These are phyloP conservation scores for Podospora pseudocomata DNA, from an alignment of 495 filamentous ascomycete species.

Conservation along the genomic window DNA sequence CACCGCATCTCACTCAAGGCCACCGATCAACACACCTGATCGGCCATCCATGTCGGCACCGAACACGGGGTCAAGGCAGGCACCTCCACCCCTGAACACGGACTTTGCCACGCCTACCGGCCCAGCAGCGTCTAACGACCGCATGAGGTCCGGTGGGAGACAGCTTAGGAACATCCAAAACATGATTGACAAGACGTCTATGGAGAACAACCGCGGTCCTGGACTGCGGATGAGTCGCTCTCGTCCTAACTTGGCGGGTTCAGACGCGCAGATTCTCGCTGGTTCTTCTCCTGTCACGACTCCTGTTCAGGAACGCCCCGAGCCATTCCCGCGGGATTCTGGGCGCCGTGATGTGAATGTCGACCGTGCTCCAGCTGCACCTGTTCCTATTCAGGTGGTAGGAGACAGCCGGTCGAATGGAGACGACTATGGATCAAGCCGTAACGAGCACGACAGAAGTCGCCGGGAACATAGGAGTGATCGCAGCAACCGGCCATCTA, in stretches of 20 bases:
- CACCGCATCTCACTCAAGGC: conserved; percentile 25
- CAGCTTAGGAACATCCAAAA: conserved; percentile 52
- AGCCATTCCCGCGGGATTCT: conserved; percentile 33
- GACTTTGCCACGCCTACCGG: conserved; percentile 47
- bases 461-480: conserved; percentile 44
- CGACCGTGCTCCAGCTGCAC: conserved; percentile 21
- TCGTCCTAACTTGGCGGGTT: conserved; percentile 41
- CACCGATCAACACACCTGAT: conserved; percentile 34
- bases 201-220: conserved; percentile 31
- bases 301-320: conserved; percentile 43
- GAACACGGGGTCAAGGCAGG: conserved; percentile 23
- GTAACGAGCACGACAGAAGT: conserved; percentile 43
- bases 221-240: conserved; percentile 37
- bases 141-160: conserved; percentile 42
- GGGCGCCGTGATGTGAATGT: conserved; percentile 21
- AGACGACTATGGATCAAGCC: conserved; percentile 30
- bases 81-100: conserved; percentile 26
- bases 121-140: conserved; percentile 43
- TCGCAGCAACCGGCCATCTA: conserved; percentile 38
- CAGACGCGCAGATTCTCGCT: conserved; percentile 46
- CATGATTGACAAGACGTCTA: conserved; percentile 45
- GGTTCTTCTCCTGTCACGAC: conserved; percentile 46
- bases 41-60: conserved; percentile 31
- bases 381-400: conserved; percentile 31
- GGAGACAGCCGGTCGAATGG: conserved; percentile 34